Evolutionary conservation across 768 basidiomycete species (phyloP), one percentile per base, ranked within the genome.

Genomic region (Psilocybe sp.): DNA sequence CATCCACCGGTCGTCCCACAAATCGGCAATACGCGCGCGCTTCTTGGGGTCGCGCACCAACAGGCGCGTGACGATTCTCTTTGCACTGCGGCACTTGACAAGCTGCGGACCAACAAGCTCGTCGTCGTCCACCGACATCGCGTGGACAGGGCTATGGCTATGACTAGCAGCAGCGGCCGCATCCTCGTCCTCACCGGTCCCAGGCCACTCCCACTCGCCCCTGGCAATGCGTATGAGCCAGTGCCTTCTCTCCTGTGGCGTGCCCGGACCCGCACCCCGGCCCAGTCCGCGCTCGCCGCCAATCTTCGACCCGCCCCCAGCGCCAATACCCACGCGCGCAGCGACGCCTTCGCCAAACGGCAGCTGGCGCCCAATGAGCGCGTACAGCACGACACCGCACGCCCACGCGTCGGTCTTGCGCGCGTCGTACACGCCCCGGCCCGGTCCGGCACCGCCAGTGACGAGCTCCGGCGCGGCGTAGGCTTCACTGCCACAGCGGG

Each of bases 401-500:
- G 91, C 90, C 92, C 92, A 95, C 11, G 86, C 83, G 64, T 95
- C 92, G 46, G 90, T 93, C 63, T 84, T 77, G 12, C 89, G 75
- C 2, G 89, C 90, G 65, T 96, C 91, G 67, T 95, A 95, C 52
- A 76, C 71, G n/a, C 63, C 73, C 23, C 23, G 23, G 38, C 52
- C 56, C 23, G 37, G 37, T 16, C 53, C 37, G 23, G 68, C 54
- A 13, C 71, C 69, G 36, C 74, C 74, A 59, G 82, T 79, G 20
- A 88, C 79, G 15, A 89, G 72, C 62, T 89, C 87, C 0, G 87
- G 87, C 7, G 91, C 90, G 5, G 92, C 90, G 66, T 94, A 94
- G 0, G 86, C 87, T 63, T 96, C 92, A 23, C 84, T 87, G 5
- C 92, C 92, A 65, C 92, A 96, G 1, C 92, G 80, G 10, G 92